Evolutionary conservation across 2,329 filamentous ascomycete genomes (phyloP).

Genomic region (Myrmaecium sp.): DNA sequence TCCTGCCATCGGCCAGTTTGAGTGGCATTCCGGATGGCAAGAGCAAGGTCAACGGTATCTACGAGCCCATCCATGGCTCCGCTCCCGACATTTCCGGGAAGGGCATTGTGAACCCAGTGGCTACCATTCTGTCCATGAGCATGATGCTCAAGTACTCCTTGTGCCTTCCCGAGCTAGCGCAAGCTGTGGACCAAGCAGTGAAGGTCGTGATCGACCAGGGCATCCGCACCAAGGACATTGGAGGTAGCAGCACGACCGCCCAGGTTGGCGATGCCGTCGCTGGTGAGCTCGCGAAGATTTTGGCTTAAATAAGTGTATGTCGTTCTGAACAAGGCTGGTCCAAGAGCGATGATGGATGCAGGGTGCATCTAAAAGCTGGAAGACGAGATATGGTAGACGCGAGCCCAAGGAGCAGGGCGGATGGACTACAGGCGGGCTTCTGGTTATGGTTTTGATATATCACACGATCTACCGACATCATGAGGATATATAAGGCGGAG

Average conservation of each 20-base stretch:
- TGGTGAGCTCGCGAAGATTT: conserved; percentile 52
- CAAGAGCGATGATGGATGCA: too few relatives aligned
- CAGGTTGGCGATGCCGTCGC: conserved; percentile 75
- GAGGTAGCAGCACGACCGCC: conserved; percentile 53
- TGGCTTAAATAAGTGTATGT: conserved; percentile 36
- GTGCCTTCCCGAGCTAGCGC: conserved; percentile 58
- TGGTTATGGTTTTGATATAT: too few relatives aligned
- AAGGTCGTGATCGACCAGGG: conserved; percentile 63
- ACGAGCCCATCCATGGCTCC: conserved; percentile 92
- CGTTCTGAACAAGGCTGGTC: too few relatives aligned
- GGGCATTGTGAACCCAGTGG: conserved; percentile 82
- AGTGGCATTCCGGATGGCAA: conserved; percentile 75
- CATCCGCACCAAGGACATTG: conserved; percentile 68
- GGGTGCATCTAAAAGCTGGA: too few relatives aligned
- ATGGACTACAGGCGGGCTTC: too few relatives aligned
- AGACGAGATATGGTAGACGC: too few relatives aligned
- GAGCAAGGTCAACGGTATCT: conserved; percentile 78
- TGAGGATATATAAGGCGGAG: too few relatives aligned
- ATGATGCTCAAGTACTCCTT: conserved; percentile 97
- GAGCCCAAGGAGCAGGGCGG: too few relatives aligned
- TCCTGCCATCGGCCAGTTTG: conserved; percentile 76
- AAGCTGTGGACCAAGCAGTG: conserved; percentile 67
- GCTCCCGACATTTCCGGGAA: conserved; percentile 88
- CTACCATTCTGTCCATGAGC: conserved; percentile 76
- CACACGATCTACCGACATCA: too few relatives aligned